These are phyloP conservation scores for Oidium heveae DNA, from an alignment of 2,329 filamentous ascomycete species.

Conservation along the genomic window DNA sequence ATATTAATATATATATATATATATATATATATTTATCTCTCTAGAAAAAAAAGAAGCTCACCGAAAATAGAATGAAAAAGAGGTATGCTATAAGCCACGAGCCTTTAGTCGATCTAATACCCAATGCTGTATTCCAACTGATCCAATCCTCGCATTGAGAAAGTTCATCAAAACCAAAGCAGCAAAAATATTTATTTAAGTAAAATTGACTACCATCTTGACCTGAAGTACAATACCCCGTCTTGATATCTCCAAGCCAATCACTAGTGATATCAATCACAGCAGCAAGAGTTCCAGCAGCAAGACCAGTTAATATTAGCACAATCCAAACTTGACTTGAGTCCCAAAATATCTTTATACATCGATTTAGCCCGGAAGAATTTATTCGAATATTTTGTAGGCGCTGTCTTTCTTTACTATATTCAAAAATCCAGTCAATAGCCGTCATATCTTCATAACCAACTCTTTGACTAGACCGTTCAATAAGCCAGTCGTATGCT, in stretches of 20 bases:
- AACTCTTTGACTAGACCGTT: slow-evolving; percentile 69
- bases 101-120: slow-evolving; percentile 37
- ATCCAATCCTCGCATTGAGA: slow-evolving; percentile 71
- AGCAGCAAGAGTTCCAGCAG: slow-evolving; percentile 80
- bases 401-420: slow-evolving; percentile 82
- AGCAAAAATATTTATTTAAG: slow-evolving; percentile 91
- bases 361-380: slow-evolving; percentile 45
- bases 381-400: slow-evolving; percentile 49
- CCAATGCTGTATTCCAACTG: slow-evolving; percentile 55
- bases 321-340: slow-evolving; percentile 82
- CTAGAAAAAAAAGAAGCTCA: slow-evolving; percentile 19
- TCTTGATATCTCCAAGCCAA: slow-evolving; percentile 87
- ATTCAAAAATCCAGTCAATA: slow-evolving; percentile 99
- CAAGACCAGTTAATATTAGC: slow-evolving; percentile 58
- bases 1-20: slow-evolving; percentile 58
- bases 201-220: slow-evolving; percentile 60
- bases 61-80: slow-evolving; percentile 65
- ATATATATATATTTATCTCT: slow-evolving; percentile 49
- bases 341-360: slow-evolving; percentile 50
- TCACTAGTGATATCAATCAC: slow-evolving; percentile 89
- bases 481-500: slow-evolving; percentile 60
- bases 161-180: slow-evolving; percentile 71
- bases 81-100: slow-evolving; percentile 69
- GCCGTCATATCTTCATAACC: slow-evolving; percentile 91
- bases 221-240: slow-evolving; percentile 46